phyloP scores from a whole-genome alignment of 2,329 filamentous ascomycete species.

The Penicillium hesseltinei region DNA sequence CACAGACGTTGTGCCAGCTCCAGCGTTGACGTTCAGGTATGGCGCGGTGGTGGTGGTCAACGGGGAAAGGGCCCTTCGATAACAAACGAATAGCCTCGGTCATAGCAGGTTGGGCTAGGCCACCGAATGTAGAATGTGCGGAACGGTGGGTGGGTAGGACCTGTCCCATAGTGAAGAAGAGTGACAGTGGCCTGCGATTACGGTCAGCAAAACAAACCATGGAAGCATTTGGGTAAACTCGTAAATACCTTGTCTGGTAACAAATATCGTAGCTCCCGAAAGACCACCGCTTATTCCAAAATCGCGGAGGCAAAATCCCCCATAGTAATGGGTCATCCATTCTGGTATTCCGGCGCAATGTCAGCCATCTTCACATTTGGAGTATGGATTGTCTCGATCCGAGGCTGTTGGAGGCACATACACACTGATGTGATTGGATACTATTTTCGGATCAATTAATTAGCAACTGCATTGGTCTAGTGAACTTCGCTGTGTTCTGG shows the following conservation, averaged over 20 bases:
- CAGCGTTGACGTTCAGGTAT: slow-evolving; percentile 35
- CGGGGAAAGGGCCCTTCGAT: slow-evolving; percentile 62
- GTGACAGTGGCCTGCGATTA: slow-evolving; percentile 58
- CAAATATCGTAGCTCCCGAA: slow-evolving; percentile 94
- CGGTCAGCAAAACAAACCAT: slow-evolving; percentile 1
- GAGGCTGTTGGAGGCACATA: slow-evolving; percentile 55
- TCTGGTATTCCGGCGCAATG: slow-evolving; percentile 49
- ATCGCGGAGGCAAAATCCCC: slow-evolving; percentile 77
- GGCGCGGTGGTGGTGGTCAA: slow-evolving; percentile 49
- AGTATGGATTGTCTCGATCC: slow-evolving; percentile 17
- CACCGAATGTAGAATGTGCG: slow-evolving; percentile 74
- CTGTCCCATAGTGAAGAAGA: slow-evolving; percentile 87
- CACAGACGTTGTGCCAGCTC: slow-evolving; percentile 43
- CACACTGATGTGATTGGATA: slow-evolving; percentile 87
- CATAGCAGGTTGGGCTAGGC: slow-evolving; percentile 86
- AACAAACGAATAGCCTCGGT: slow-evolving; percentile 81
- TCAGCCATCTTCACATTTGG: slow-evolving; percentile 26
- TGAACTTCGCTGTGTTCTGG: neutral
- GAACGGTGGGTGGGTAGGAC: slow-evolving; percentile 84
- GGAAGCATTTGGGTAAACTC: neutral
- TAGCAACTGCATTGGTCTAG: slow-evolving; percentile 4
- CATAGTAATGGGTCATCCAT: slow-evolving; percentile 93
- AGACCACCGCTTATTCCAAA: slow-evolving; percentile 78
- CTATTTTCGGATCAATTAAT: slow-evolving; percentile 45
- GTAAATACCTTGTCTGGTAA: slow-evolving; percentile 74